A percentile compares a stretch with the other conserved stretches of the same genome.
These are phyloP conservation scores for Torrubiellomyces zombiae DNA, from an alignment of 2,329 filamentous ascomycete species.

Conservation along the genomic window DNA sequence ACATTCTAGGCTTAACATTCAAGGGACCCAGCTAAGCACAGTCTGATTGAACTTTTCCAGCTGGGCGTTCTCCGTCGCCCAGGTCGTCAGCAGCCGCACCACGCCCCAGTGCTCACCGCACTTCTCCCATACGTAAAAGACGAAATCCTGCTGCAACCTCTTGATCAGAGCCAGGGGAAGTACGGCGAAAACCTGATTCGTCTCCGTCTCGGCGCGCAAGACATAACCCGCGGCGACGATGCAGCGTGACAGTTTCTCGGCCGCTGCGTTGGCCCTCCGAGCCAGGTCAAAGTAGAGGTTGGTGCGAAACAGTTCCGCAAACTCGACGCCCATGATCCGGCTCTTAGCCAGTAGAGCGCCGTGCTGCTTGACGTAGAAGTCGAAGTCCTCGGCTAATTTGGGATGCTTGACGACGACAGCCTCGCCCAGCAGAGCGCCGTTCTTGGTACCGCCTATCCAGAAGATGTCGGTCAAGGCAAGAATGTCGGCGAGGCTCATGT, in stretches of 20 bases:
- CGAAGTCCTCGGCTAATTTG: slow-evolving; percentile 25
- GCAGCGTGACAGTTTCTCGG: slow-evolving; percentile 23
- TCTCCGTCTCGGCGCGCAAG: slow-evolving; percentile 27
- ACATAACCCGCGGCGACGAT: slow-evolving; percentile 24
- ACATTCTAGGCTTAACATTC: no score
- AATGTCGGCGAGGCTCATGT: slow-evolving; percentile 26
- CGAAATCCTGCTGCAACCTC: slow-evolving; percentile 23
- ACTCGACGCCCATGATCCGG: slow-evolving; percentile 30
- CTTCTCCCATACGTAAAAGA: slow-evolving; percentile 32
- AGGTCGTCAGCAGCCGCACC: slow-evolving; percentile 30
- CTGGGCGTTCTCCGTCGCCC: slow-evolving; percentile 27
- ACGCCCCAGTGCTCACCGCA: slow-evolving; percentile 20
- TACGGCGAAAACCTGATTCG: slow-evolving; percentile 33
- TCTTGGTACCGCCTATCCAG: slow-evolving; percentile 37
- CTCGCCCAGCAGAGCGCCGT: slow-evolving; percentile 31
- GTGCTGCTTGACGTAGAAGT: slow-evolving; percentile 34
- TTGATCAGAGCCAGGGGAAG: slow-evolving; percentile 21
- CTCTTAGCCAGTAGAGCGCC: slow-evolving; percentile 32
- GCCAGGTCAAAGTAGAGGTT: slow-evolving; percentile 30
- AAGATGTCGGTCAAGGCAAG: slow-evolving; percentile 32
- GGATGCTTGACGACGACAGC: slow-evolving; percentile 29
- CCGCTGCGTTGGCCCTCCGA: slow-evolving; percentile 24
- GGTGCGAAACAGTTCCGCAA: slow-evolving; percentile 28
- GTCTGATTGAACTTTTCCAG: slow-evolving; percentile 20
- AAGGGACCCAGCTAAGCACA: slow-evolving; percentile 9